Base-by-base conservation (phyloP, 2,329 filamentous ascomycete genomes). In the Diaporthe sp. region DNA sequence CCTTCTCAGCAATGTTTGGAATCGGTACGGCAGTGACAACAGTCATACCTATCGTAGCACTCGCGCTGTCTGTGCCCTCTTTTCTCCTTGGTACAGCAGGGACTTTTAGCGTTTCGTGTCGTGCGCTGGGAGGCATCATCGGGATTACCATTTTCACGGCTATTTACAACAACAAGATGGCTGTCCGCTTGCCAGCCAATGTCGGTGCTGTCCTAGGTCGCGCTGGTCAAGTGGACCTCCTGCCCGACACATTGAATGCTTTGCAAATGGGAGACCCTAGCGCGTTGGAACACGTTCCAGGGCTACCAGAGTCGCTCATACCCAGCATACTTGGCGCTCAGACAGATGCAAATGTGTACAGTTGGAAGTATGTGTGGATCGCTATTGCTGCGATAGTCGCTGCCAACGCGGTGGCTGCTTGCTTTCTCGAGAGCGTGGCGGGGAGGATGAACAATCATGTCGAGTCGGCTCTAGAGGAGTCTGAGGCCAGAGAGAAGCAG, bases 81-180 rank as follows among this genome's bases (percentile, higher is more conserved):
- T 75, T 75, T 19, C 51, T 75, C 12, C 68, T 75, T 9, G 74
- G 74, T 3, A 75, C 74, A 42, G 74, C 74, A 6, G 70, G 74
- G 8, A 75, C 74, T 17, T 53, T 75, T 12, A 75, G 74, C 25
- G 25, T 75, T 4, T 67, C 68, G 3, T 60, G 58, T 15, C 74
- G 74, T 34, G 74, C 74, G 22, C 42, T 75, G 28, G 74, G 74
- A 10, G 74, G 74, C 3, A 73, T 75, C 22, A 73, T 75, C 22
- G 74, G 70, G n/a, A 75, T 75, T n/a, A 75, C 70, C 5, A 75
- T 75, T 19, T 75, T 75, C 60, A 75, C 74, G 7, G 70, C 70
- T 0, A 75, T 75, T 28, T 75, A 75, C n/a, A 46, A 73, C 39
- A 75, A 75, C 70, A 75, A 73, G 34, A 58, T 75, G 70, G 31